These are phyloP conservation scores for Trichoderma endophyticum DNA, from an alignment of 2,329 filamentous ascomycete genomes.

Conservation along the genomic window DNA sequence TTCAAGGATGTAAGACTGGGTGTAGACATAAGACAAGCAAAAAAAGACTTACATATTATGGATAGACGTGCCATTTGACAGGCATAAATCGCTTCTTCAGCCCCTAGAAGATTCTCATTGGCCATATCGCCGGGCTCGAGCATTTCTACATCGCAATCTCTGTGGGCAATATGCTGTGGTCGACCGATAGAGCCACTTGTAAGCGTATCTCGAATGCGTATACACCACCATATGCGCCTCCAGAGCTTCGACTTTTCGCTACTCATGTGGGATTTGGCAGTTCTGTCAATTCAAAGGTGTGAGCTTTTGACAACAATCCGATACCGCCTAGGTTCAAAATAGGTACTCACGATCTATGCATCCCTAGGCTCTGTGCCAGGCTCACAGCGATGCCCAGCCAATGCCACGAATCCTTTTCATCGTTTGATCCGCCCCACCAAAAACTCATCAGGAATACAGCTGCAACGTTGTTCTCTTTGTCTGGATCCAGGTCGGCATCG, in stretches of 20 bases:
- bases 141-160: neutral
- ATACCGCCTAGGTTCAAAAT: fast-evolving
- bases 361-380: neutral
- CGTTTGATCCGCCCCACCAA: conserved; percentile 1
- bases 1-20: neutral
- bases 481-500: neutral
- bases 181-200: neutral
- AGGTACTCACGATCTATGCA: conserved; percentile 6
- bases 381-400: neutral
- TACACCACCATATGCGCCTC: conserved; percentile 5
- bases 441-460: neutral
- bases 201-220: neutral
- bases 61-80: neutral
- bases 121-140: neutral
- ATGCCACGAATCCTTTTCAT: conserved; percentile 5
- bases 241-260: neutral
- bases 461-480: neutral
- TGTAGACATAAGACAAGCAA: neutral
- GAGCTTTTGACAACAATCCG: neutral
- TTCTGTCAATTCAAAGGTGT: neutral
- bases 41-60: neutral
- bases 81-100: neutral
- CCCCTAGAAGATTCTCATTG: neutral
- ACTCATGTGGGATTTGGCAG: conserved; percentile 2
- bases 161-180: neutral